Percentiles rank a stretch among this genome's conserved stretches.
These are phyloP conservation scores for Protea cynaroides DNA, from an alignment of 164 flowering plant genomes.

Conservation along the genomic window DNA sequence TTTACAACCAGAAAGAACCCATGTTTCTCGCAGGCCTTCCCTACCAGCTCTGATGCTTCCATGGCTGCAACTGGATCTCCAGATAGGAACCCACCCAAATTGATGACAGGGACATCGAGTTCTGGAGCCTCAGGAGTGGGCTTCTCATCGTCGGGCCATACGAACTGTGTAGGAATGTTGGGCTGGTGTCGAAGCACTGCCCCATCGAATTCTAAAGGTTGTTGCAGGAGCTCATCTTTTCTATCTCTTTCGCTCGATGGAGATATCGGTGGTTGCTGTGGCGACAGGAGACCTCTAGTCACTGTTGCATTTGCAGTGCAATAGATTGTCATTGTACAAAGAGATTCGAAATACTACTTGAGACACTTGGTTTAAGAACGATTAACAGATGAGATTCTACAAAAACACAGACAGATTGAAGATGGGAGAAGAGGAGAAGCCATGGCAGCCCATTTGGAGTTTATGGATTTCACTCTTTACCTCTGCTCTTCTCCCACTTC, in stretches of 20 bases:
- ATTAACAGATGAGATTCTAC: no score
- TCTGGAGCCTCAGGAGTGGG: constrained; percentile 28
- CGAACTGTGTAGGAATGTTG: constrained; percentile 48
- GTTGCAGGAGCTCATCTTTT: background rate
- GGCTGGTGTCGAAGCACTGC: constrained; percentile 26
- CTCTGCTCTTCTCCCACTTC: no score
- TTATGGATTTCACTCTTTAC: no score
- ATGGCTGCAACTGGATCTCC: constrained; percentile 30
- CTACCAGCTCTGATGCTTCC: constrained; percentile 20
- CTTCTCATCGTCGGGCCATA: constrained; percentile 70
- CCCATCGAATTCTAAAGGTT: constrained; percentile 26
- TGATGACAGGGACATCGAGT: constrained; percentile 44
- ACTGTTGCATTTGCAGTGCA: background rate
- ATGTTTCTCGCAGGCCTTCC: constrained; percentile 51
- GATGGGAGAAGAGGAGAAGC: no score
- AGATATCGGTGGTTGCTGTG: background rate
- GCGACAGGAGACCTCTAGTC: no score
- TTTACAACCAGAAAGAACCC: constrained; percentile 59
- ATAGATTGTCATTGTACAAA: background rate
- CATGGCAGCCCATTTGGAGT: no score
- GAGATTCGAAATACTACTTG: no score
- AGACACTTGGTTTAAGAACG: no score
- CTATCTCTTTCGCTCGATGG: background rate
- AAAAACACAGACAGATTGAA: no score
- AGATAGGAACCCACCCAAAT: constrained; percentile 38